Percentiles rank a stretch among this genome's conserved stretches.
These are phyloP conservation scores for Helianthus tuberosus DNA, from an alignment of 129 eudicot species.

Conservation along the genomic window DNA sequence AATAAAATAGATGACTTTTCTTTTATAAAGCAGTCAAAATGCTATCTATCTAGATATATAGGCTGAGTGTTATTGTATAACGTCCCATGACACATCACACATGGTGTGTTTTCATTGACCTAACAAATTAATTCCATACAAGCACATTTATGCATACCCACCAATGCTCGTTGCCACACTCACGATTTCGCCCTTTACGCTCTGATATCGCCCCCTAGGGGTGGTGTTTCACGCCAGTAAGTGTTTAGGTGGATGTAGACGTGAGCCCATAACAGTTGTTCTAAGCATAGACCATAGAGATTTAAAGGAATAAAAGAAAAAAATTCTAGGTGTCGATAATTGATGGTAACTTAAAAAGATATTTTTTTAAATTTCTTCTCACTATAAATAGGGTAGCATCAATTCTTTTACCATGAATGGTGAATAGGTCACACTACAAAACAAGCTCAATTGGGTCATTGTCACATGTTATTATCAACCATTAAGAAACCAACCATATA, in stretches of 20 bases:
- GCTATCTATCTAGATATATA: not conserved
- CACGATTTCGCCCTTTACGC: no score
- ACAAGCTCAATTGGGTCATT: not conserved
- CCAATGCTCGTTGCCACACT: no score
- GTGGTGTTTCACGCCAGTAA: no score
- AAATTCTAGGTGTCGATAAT: not conserved
- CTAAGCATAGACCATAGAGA: no score
- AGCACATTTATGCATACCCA: no score
- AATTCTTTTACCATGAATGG: not conserved
- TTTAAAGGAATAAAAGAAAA: not conserved
- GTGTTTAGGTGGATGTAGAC: no score
- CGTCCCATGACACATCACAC: no score
- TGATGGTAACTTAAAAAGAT: not conserved
- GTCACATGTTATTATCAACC: not conserved
- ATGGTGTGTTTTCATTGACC: no score
- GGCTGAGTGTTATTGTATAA: not conserved
- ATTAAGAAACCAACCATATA: not conserved
- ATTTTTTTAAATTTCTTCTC: not conserved
- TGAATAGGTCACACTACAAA: conserved; percentile 1
- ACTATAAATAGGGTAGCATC: not conserved
- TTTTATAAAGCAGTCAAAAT: not conserved
- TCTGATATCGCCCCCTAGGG: no score
- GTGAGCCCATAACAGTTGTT: no score
- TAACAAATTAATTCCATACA: no score
- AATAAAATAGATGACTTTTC: not conserved